Percentiles rank a stretch among this genome's conserved stretches.
These are phyloP conservation scores for Curvularia eragrostidis DNA, from an alignment of 2,329 filamentous ascomycete species.

Conservation along the genomic window DNA sequence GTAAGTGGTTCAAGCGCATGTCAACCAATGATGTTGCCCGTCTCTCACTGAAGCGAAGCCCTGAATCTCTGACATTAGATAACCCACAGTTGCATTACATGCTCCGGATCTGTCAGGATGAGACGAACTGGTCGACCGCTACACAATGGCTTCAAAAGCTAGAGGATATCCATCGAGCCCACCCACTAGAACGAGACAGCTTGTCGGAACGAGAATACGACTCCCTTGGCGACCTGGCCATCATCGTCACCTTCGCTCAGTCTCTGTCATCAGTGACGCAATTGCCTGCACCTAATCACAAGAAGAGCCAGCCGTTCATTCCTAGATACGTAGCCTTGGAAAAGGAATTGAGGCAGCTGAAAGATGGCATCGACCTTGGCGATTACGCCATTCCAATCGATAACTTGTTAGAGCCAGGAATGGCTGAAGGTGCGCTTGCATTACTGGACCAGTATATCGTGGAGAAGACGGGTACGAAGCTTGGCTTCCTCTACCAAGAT, in stretches of 20 bases:
- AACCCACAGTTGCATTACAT: constrained; percentile 54
- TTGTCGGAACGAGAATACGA: constrained; percentile 47
- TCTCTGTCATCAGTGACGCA: constrained; percentile 46
- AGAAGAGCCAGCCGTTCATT: constrained; percentile 52
- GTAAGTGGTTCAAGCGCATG: constrained; percentile 52
- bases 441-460: constrained; percentile 50
- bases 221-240: constrained; percentile 48
- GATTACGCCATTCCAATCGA: constrained; percentile 53
- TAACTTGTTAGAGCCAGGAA: constrained; percentile 53
- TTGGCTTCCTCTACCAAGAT: constrained; percentile 10
- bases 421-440: constrained; percentile 47
- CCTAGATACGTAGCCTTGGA: constrained; percentile 45
- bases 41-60: constrained; percentile 53
- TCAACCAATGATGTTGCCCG: constrained; percentile 46
- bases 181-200: constrained; percentile 46
- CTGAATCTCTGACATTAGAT: constrained; percentile 47
- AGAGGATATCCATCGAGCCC: constrained; percentile 45
- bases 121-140: constrained; percentile 47
- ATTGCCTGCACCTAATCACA: constrained; percentile 49
- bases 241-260: constrained; percentile 52
- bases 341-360: constrained; percentile 51
- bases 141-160: constrained; percentile 54
- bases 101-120: constrained; percentile 54
- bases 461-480: constrained; percentile 35
- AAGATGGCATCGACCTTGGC: constrained; percentile 19